phyloP scores from a whole-genome alignment of 2,329 filamentous ascomycete genomes.

The Botryotinia globosa region DNA sequence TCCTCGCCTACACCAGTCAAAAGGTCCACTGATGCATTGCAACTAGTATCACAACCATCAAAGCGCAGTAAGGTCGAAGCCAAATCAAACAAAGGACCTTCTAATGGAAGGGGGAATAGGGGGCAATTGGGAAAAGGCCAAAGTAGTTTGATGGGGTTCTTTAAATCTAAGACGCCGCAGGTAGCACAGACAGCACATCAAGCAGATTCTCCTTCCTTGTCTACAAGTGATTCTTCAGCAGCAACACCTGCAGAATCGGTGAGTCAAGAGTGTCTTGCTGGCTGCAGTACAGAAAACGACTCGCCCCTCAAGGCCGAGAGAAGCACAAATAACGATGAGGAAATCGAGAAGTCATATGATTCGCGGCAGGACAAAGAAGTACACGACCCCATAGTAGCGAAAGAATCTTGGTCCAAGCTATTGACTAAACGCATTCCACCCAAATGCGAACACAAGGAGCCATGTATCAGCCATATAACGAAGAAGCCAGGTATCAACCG shows the following conservation, averaged over 20 bases:
- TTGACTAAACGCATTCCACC: constrained; percentile 73
- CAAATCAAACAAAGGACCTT: constrained; percentile 25
- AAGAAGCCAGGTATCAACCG: constrained; percentile 87
- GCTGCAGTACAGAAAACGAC: background rate
- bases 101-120: constrained; percentile 36
- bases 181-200: too few relatives aligned
- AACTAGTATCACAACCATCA: constrained; percentile 30
- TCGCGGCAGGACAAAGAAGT: constrained; percentile 39
- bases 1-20: constrained; percentile 20
- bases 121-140: constrained; percentile 48
- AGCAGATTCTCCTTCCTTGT: background rate
- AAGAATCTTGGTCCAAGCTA: constrained; percentile 82
- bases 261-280: background rate
- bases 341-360: constrained; percentile 20
- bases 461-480: constrained; percentile 77
- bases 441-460: constrained; percentile 82
- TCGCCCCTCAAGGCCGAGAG: background rate
- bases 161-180: constrained; percentile 56
- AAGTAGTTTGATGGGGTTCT: constrained; percentile 67
- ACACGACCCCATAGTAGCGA: constrained; percentile 68
- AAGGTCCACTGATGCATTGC: constrained; percentile 21
- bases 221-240: background rate
- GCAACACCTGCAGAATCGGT: background rate
- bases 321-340: background rate
- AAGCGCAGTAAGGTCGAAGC: constrained; percentile 52